Conservation (phyloP, 768 basidiomycete species). For the Serpula lacrymans region DNA sequence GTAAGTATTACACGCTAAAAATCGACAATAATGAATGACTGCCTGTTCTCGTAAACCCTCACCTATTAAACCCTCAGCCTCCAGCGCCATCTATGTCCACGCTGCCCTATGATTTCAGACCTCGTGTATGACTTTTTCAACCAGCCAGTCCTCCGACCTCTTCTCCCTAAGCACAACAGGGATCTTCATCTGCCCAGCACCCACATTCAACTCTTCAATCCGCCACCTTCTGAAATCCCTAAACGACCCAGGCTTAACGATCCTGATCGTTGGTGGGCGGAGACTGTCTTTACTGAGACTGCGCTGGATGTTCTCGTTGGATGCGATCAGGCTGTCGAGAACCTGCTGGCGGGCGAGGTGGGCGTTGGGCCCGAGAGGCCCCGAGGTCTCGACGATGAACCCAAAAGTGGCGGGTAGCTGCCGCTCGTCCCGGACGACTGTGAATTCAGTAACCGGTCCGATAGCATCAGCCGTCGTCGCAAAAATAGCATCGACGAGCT, state of each 20-base stretch:
- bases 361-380: conserved; percentile 7
- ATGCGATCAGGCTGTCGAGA: conserved; percentile 7
- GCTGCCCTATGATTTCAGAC: too few relatives aligned
- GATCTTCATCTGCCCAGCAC: conserved; percentile 7
- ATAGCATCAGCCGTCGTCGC: conserved; percentile 9
- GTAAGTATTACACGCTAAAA: too few relatives aligned
- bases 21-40: too few relatives aligned
- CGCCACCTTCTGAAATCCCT: conserved; percentile 6
- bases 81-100: too few relatives aligned
- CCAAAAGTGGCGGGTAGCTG: conserved; percentile 1
- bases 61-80: too few relatives aligned
- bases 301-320: background rate
- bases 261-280: conserved; percentile 8
- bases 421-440: conserved; percentile 1
- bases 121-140: conserved; percentile 2
- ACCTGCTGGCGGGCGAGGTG: conserved; percentile 3
- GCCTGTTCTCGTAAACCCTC: too few relatives aligned
- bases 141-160: conserved; percentile 3
- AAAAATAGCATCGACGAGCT: conserved; percentile 9
- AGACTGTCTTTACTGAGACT: too few relatives aligned
- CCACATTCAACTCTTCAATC: background rate
- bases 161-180: conserved; percentile 6
- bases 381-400: conserved; percentile 10
- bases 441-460: conserved; percentile 8
- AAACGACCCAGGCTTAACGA: conserved; percentile 7